Evolutionary conservation across 257 asterid species (phyloP).

Genomic region (Ehretia macrophylla): DNA sequence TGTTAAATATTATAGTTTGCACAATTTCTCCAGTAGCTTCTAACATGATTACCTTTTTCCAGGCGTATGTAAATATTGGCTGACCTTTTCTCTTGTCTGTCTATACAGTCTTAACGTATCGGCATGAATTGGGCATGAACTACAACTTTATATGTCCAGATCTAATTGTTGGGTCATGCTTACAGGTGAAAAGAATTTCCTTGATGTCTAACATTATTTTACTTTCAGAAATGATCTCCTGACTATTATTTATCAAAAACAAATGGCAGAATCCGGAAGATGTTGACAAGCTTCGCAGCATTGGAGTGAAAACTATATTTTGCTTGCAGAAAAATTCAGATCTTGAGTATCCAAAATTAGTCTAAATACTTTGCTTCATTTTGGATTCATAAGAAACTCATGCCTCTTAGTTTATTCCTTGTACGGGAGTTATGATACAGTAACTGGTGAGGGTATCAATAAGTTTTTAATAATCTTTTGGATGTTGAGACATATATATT

Average conservation of each 20-base stretch:
- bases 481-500: not conserved
- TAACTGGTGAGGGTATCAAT: not conserved
- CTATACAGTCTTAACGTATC: conserved; percentile 62
- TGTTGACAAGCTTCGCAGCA: conserved; percentile 85
- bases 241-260: conserved; percentile 4
- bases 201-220: not conserved
- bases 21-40: too few relatives aligned
- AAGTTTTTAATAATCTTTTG: conserved; percentile 2
- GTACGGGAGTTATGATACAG: not conserved
- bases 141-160: conserved; percentile 87
- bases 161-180: conserved; percentile 92
- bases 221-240: not conserved
- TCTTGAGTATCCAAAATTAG: conserved; percentile 78
- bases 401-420: not conserved
- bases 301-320: conserved; percentile 92
- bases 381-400: not conserved
- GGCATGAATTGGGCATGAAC: conserved; percentile 97
- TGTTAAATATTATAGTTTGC: too few relatives aligned
- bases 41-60: too few relatives aligned
- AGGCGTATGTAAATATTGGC: not conserved
- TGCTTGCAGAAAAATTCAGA: conserved; percentile 89
- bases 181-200: conserved; percentile 51
- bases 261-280: conserved; percentile 73
- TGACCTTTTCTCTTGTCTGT: not conserved
- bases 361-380: not conserved